Base-by-base conservation (phyloP, 2,329 filamentous ascomycete species). In the Penicillium brevicompactum region DNA sequence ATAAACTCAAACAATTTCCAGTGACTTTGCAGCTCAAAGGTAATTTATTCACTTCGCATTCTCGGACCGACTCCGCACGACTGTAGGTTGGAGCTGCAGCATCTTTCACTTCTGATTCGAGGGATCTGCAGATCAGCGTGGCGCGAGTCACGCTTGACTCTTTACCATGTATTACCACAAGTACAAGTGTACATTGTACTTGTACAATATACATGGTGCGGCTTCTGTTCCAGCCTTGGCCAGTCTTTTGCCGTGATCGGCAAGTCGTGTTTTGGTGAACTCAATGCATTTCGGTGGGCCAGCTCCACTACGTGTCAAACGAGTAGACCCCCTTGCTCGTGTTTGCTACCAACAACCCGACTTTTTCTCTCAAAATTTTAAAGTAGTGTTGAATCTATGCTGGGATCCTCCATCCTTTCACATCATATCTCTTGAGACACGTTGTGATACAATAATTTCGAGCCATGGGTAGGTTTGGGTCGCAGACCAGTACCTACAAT, bases 401-500 rank as follows among this genome's bases (percentile, higher is more conserved):
- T 51, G 24, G 43, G 21, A 40, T 47, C 32, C n/a, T 31, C 52
- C 41, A 44, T 45, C 43, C 21, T 21, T 52, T 56, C 42, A 34
- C 14, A 41, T 16, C 21, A 21, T 1, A 46, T 52, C 14, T 34
- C 8, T 48, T 48, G 24, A 37, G 14, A 32, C 18, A 38, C 37
- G 14, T 40, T 13, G 22, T 6, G 4, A 38, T 32, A 37, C 31
- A 27, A 38, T 27, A 27, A 27, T 27, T 8, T 27, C 24, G 24
- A 27, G 32, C 31, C 51, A 68, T 72, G 70, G 66, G 62, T 27
- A 67, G 59, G 24, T 71, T 70, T 50, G 68, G 69, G 55, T 65
- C 68, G 53, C 76, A 70, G 54, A 74, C 72, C 47, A 74, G 70
- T 60, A 56, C 55, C 46, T 75, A 75, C 55, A 75, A 74, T 48